These are phyloP conservation scores for Coemansia sp. DNA, from an alignment of 192 early-diverging fungal species.

Conservation along the genomic window DNA sequence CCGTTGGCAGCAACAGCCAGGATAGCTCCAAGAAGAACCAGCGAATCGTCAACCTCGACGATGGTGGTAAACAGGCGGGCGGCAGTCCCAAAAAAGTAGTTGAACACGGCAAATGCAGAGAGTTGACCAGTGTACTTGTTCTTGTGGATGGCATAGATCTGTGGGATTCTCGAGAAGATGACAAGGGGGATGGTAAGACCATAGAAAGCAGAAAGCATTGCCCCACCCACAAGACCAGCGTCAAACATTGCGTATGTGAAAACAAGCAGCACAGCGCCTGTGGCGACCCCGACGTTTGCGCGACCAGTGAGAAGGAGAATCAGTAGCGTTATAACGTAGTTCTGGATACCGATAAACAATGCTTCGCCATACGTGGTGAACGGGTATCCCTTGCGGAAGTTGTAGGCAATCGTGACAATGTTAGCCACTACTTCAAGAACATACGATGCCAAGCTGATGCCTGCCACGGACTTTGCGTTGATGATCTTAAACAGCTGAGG, in stretches of 20 bases:
- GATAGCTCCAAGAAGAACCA: conserved; percentile 70
- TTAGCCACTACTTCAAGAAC: conserved; percentile 82
- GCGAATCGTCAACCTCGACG: conserved; percentile 82
- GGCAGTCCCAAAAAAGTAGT: conserved; percentile 82
- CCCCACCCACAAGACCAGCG: conserved; percentile 40
- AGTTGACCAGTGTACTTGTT: conserved; percentile 88
- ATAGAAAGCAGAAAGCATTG: conserved; percentile 67
- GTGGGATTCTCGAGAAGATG: conserved; percentile 82
- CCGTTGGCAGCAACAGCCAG: conserved; percentile 76
- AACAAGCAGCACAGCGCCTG: conserved; percentile 42
- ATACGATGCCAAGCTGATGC: conserved; percentile 78
- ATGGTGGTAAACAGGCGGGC: conserved; percentile 92
- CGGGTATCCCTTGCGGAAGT: conserved; percentile 76
- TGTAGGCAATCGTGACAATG: conserved; percentile 82
- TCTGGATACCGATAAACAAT: conserved; percentile 82
- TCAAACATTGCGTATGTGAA: conserved; percentile 60
- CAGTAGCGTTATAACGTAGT: conserved; percentile 72
- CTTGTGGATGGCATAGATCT: conserved; percentile 81
- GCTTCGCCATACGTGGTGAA: conserved; percentile 89
- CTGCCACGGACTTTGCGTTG: conserved; percentile 65
- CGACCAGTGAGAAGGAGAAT: conserved; percentile 63
- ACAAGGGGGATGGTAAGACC: conserved; percentile 75
- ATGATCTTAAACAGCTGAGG: conserved; percentile 96
- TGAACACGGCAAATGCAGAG: conserved; percentile 84
- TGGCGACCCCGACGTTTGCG: conserved; percentile 22